A percentile compares a stretch with the other conserved stretches of the same genome.
Conservation (phyloP, 495 filamentous ascomycete genomes). For the Stereocaulon alpinum region DNA sequence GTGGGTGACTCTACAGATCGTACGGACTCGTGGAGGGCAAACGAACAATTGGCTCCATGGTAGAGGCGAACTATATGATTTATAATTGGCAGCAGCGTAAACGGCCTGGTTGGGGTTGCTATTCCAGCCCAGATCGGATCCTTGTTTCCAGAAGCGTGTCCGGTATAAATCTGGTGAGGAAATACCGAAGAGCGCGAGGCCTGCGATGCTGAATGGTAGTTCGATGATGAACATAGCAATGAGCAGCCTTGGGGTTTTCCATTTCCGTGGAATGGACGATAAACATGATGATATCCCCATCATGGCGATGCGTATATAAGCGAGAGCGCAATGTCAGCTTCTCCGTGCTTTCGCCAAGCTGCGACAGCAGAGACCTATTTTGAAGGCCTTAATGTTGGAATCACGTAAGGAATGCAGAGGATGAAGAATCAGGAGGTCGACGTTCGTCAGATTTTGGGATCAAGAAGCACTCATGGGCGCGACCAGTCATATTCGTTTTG, state of each 20-base stretch:
- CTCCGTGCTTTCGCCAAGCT: neutral
- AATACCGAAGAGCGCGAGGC: constrained; percentile 72
- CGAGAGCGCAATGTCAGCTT: neutral
- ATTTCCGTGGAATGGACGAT: constrained; percentile 37
- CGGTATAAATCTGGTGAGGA: constrained; percentile 71
- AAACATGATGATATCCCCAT: constrained; percentile 16
- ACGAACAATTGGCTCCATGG: constrained; percentile 79
- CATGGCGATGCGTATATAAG: neutral
- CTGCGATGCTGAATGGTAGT: constrained; percentile 54
- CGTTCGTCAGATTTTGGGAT: constrained; percentile 3
- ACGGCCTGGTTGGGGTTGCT: constrained; percentile 62
- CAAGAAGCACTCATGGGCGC: constrained; percentile 9
- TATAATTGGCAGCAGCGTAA: constrained; percentile 70
- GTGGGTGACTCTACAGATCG: constrained; percentile 16
- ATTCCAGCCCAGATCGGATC: constrained; percentile 70
- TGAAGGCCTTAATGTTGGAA: neutral
- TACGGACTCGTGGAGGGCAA: neutral
- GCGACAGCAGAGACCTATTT: neutral
- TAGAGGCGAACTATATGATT: constrained; percentile 53
- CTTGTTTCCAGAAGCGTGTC: constrained; percentile 72
- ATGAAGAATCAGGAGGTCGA: constrained; percentile 13
- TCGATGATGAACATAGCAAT: constrained; percentile 60
- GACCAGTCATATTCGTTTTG: constrained; percentile 12
- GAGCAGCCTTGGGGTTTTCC: constrained; percentile 54
- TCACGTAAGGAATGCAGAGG: neutral